Base-by-base conservation (phyloP, 805 yeast species). In the Metschnikowia arizonensis region DNA sequence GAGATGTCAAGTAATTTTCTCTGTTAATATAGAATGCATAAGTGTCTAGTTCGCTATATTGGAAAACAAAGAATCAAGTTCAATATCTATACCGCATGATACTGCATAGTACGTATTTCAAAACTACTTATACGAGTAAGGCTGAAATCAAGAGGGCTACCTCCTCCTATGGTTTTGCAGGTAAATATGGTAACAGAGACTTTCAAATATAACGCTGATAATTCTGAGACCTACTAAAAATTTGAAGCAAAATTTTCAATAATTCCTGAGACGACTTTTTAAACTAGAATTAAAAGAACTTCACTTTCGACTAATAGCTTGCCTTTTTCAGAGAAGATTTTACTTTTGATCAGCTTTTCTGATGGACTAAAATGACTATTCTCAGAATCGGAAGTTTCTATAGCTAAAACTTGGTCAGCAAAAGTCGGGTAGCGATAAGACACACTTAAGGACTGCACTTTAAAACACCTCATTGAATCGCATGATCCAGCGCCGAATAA, bases 341-440 rank as follows among this genome's bases (percentile, higher is more conserved):
- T 65, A 15, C 86, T 81, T 17, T 68, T 72, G 26, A 82, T 58
- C 6, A 74, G 61, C 5, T 61, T 61, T 23, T 72, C 66, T 14
- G 58, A 50, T 11, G 23, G 23, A 10, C 14, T 14, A 8, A 30
- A 17, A 19, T 23, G 11, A n/a, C 61, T 57, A 26, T 68, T 68
- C 12, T 45, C 50, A 23, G 54, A 45, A 29, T 50, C 52, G 17
- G 45, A 55, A 0, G 88, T 78, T 55, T 76, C 80, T 14, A 89
- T 72, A 2, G 85, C 74, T 31, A 88, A 72, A 55, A 88, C 86
- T 49, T 81, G 88, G 58, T 88, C 82, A 11, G 91, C 89, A 43
- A 85, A 62, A 0, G 95, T 82, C 8, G 97, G 97, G 49, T 73
- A 69, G 47, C 71, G 77, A 63, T 89, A 89, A 33, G 70, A 68